Evolutionary conservation across 352 stramenopile genomes (phyloP).

Genomic region (Phytopythium vexans): DNA sequence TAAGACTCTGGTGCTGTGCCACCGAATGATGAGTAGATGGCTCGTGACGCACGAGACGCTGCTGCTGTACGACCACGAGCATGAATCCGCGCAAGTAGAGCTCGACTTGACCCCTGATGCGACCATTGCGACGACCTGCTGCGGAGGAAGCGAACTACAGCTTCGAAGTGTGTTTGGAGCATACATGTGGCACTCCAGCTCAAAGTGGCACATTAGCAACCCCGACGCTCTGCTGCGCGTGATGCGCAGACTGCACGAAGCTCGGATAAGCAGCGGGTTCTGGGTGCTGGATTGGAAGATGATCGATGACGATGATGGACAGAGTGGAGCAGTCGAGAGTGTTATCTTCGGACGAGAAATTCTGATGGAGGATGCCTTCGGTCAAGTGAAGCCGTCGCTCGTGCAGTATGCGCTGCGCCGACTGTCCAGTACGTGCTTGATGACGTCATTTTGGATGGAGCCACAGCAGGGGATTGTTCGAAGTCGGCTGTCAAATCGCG

Average conservation of each 20-base stretch:
- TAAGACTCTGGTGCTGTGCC: slow-evolving; percentile 44
- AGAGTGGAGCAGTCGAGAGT: slow-evolving; percentile 47
- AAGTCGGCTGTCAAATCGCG: slow-evolving; percentile 40
- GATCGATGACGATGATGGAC: slow-evolving; percentile 50
- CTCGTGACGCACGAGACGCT: slow-evolving; percentile 77
- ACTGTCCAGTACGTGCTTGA: slow-evolving; percentile 70
- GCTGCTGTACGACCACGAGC: slow-evolving; percentile 38
- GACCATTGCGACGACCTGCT: slow-evolving; percentile 54
- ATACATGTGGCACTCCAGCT: slow-evolving; percentile 87
- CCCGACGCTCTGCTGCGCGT: slow-evolving; percentile 44
- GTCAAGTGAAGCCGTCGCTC: slow-evolving; percentile 64
- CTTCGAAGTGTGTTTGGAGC: slow-evolving; percentile 75
- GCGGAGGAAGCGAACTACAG: slow-evolving; percentile 73
- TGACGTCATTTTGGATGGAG: slow-evolving; percentile 90
- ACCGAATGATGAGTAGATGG: slow-evolving; percentile 79
- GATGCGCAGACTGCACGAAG: slow-evolving; percentile 73
- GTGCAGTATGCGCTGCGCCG: slow-evolving; percentile 79
- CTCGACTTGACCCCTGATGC: slow-evolving; percentile 14
- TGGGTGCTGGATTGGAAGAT: slow-evolving; percentile 85
- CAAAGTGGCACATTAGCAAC: slow-evolving; percentile 77
- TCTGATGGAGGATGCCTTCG: slow-evolving; percentile 79
- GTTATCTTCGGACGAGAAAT: slow-evolving; percentile 84
- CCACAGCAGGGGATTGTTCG: slow-evolving; percentile 76
- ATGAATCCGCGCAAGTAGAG: slow-evolving; percentile 28
- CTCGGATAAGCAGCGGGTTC: slow-evolving; percentile 67